A percentile compares a stretch with the other conserved stretches of the same genome.
Evolutionary conservation across 1,284 basidiomycete species (phyloP).

Genomic region (Puccinia triticina): DNA sequence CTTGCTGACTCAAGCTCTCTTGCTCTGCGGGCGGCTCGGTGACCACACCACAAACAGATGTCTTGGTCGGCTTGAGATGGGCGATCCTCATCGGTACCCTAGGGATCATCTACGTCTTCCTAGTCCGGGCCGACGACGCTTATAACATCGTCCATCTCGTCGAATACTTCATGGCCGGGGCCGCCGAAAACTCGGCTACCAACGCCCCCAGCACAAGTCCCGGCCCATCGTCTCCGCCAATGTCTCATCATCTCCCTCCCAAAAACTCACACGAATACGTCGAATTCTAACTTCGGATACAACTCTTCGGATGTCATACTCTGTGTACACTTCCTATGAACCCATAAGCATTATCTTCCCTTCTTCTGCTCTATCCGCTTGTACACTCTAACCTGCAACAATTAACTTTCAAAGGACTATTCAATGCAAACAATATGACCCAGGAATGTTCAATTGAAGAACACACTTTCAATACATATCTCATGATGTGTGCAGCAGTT

Average conservation of each 20-base stretch:
- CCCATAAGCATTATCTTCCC: no score
- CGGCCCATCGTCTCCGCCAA: background rate
- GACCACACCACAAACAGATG: constrained; percentile 22
- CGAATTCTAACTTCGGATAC: background rate
- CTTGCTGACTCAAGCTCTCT: background rate
- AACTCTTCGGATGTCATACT: background rate
- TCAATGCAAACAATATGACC: no score
- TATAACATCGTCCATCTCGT: constrained; percentile 45
- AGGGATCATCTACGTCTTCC: constrained; percentile 31
- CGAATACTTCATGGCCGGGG: constrained; percentile 25
- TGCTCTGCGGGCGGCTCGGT: background rate
- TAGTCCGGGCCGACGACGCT: constrained; percentile 9
- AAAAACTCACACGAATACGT: constrained; percentile 3
- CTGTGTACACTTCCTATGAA: background rate
- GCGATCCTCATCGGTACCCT: background rate
- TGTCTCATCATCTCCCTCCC: background rate
- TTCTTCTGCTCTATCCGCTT: no score
- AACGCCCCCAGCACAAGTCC: background rate
- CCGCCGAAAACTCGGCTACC: background rate
- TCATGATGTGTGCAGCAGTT: no score
- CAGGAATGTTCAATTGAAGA: no score
- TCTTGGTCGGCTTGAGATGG: constrained; percentile 27
- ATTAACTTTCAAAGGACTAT: no score
- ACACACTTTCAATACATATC: no score
- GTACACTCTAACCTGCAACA: no score